A percentile compares a stretch with the other conserved stretches of the same genome.
Evolutionary conservation across 371 early-diverging fungal genomes (phyloP).

Genomic region (Actinomortierella ambigua): DNA sequence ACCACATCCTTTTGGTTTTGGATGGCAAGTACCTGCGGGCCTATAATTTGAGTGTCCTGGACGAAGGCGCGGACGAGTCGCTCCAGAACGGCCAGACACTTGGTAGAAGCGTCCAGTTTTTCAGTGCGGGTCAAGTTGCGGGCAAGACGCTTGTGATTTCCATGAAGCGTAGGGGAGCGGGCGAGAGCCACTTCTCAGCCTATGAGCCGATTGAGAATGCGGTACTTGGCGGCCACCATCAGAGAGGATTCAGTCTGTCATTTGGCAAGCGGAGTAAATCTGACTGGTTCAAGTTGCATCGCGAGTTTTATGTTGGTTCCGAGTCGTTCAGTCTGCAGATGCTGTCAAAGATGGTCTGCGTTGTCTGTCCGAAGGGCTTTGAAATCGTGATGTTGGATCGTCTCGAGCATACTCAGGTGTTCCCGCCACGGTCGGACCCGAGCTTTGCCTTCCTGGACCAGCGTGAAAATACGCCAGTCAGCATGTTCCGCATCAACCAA

Average conservation of each 20-base stretch:
- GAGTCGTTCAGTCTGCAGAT: slow-evolving; percentile 84
- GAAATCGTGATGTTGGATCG: slow-evolving; percentile 89
- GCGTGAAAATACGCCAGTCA: slow-evolving; percentile 73
- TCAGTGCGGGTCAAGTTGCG: slow-evolving; percentile 69
- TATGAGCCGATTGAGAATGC: slow-evolving; percentile 45
- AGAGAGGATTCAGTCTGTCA: slow-evolving; percentile 32
- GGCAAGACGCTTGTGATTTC: slow-evolving; percentile 46
- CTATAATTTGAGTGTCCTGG: slow-evolving; percentile 72
- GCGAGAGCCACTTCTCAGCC: slow-evolving; percentile 42
- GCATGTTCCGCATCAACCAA: slow-evolving; percentile 78
- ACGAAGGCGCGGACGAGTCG: slow-evolving; percentile 53
- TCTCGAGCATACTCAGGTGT: slow-evolving; percentile 68
- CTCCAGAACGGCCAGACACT: slow-evolving; percentile 70
- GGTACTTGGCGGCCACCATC: slow-evolving; percentile 28
- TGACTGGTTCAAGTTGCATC: slow-evolving; percentile 43
- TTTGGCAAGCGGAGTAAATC: slow-evolving; percentile 35
- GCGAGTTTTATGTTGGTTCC: slow-evolving; percentile 82
- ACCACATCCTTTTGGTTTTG: slow-evolving; percentile 76
- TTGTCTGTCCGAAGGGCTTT: slow-evolving; percentile 90
- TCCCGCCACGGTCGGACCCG: slow-evolving; percentile 59
- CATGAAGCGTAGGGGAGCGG: slow-evolving; percentile 39
- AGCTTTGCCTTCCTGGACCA: slow-evolving; percentile 77
- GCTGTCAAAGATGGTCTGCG: slow-evolving; percentile 79
- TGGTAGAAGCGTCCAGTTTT: slow-evolving; percentile 78
- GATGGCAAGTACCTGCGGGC: slow-evolving; percentile 67